phyloP scores from a whole-genome alignment of 495 filamentous ascomycete species.

The Podospora australis region DNA sequence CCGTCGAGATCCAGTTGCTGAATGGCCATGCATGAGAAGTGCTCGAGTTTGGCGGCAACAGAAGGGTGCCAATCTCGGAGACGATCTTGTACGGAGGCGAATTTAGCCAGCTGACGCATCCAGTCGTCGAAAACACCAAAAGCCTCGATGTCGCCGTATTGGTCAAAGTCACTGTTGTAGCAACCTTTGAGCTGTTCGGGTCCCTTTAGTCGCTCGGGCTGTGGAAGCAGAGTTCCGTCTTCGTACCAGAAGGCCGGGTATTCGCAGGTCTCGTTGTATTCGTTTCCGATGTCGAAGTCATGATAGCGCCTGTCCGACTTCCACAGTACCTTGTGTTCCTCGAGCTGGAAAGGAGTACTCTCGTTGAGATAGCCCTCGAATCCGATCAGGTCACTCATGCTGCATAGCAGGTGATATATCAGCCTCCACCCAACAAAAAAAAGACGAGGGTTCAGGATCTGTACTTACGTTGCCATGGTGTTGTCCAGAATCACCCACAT shows the following conservation, averaged over 20 bases:
- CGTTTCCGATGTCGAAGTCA: slow-evolving; percentile 58
- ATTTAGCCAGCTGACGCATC: slow-evolving; percentile 61
- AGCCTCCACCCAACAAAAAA: not conserved
- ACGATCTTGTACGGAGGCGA: slow-evolving; percentile 69
- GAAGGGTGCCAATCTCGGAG: slow-evolving; percentile 63
- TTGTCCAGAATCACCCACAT: slow-evolving; percentile 73
- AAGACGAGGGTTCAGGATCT: not conserved
- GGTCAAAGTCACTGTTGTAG: slow-evolving; percentile 65
- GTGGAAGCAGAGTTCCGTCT: too few relatives aligned
- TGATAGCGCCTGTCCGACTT: slow-evolving; percentile 53
- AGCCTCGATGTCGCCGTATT: slow-evolving; percentile 63
- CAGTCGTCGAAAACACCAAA: slow-evolving; percentile 65
- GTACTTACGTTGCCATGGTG: slow-evolving; percentile 53
- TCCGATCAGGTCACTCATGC: slow-evolving; percentile 63
- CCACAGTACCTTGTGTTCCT: slow-evolving; percentile 55
- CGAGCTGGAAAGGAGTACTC: slow-evolving; percentile 52
- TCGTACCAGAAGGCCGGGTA: slow-evolving; percentile 66
- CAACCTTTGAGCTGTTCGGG: slow-evolving; percentile 50
- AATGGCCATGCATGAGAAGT: slow-evolving; percentile 62
- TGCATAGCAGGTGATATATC: slow-evolving; percentile 11
- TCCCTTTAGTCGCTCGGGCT: slow-evolving; percentile 43
- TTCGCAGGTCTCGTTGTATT: slow-evolving; percentile 51
- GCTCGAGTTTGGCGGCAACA: slow-evolving; percentile 52
- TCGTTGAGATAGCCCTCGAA: slow-evolving; percentile 61
- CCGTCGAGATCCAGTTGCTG: slow-evolving; percentile 61